Base-by-base conservation (phyloP, 495 filamentous ascomycete genomes). In the Astrothelium subdiscretum region DNA sequence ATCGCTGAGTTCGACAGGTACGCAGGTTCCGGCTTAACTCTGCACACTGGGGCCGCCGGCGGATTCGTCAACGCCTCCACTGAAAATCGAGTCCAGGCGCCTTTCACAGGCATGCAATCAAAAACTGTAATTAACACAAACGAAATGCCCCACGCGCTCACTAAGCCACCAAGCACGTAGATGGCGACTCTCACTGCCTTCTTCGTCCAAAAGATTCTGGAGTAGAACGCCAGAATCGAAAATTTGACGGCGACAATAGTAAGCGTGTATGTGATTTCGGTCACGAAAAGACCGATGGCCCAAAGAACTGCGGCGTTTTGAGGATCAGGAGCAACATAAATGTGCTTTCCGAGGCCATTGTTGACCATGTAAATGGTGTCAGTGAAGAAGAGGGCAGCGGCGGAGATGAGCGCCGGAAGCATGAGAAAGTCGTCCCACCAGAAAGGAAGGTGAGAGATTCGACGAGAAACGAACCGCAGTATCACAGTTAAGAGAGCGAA, bases 191-290 rank as follows among this genome's bases (percentile, higher is more conserved):
- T n/a, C 3, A 61, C 10, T 27, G 32, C 2, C 40, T 24, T 10
- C 35, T 31, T 61, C 18, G 10, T 24, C 48, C 35, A 31, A 24
- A 61, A 61, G 59, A 61, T 48, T 6, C 59, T n/a, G 18, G n/a
- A 44, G 38, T 61, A 61, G 10, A 61, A 18, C n/a, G 29, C 29
- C 4, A 44, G 20, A 18, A 61, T 51, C 5, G 59, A 61, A 38
- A 61, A 26, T 22, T 61, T 61, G 18, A 48, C 43, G 22, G 26
- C 26, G 18, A 40, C 59, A 27, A 43, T 48, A 8, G 59, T 44
- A 5, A 61, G 13, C n/a, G 35, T 61, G 11, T 61, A 61, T 32
- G n/a, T 40, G 27, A 61, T 61, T 61, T 61, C 35, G 3, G 32
- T 48, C 24, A 61, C 32, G 35, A 40, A 61, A 0, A 61, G 38